Conservation (phyloP, 2,329 filamentous ascomycete species). For the Microdochium bolleyi region DNA sequence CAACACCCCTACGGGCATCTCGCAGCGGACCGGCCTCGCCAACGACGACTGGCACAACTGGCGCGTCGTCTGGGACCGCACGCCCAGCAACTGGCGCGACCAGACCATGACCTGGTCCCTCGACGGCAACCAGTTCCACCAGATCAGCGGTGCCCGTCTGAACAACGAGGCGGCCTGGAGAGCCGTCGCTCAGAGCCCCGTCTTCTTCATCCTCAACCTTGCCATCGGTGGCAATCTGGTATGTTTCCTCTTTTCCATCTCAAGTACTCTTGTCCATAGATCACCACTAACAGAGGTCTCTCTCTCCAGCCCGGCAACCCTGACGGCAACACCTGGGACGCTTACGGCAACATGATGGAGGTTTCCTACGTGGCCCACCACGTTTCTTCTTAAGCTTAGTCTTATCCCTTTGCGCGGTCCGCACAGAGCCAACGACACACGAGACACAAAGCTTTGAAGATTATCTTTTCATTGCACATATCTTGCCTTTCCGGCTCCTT, state of each 20-base stretch:
- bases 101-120: conserved; percentile 41
- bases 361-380: conserved; percentile 38
- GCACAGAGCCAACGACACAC: too few relatives aligned
- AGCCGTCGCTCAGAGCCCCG: conserved; percentile 29
- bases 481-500: not conserved
- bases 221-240: conserved; percentile 35
- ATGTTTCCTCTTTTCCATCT: conserved; percentile 15
- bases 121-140: conserved; percentile 34
- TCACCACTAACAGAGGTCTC: not conserved
- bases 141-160: conserved; percentile 31
- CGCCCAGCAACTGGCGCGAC: conserved; percentile 29
- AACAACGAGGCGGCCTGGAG: conserved; percentile 33
- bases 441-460: too few relatives aligned
- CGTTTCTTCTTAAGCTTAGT: conserved; percentile 7
- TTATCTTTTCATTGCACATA: too few relatives aligned
- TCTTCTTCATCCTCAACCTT: conserved; percentile 39
- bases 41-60: conserved; percentile 40
- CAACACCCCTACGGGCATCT: conserved; percentile 36
- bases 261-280: conserved; percentile 1
- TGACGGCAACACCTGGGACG: conserved; percentile 33
- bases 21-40: conserved; percentile 25
- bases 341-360: conserved; percentile 41
- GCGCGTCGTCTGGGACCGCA: conserved; percentile 38
- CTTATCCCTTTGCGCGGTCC: too few relatives aligned
- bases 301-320: conserved; percentile 36